A percentile compares a stretch with the other conserved stretches of the same genome.
Evolutionary conservation across 495 filamentous ascomycete genomes (phyloP).

Genomic region (Xylaria nigripes): DNA sequence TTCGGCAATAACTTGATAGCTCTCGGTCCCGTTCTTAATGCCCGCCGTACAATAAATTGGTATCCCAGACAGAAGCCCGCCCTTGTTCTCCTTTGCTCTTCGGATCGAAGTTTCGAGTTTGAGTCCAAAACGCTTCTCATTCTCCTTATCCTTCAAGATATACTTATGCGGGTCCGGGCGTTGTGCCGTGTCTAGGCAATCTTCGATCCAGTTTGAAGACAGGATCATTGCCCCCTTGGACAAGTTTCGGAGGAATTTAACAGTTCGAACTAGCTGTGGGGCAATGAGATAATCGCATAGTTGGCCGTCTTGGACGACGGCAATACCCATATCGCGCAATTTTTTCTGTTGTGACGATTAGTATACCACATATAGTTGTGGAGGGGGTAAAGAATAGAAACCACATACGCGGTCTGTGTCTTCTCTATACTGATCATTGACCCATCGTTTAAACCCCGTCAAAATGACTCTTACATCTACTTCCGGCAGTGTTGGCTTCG

Average conservation of each 20-base stretch:
- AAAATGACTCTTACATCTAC: constrained; percentile 65
- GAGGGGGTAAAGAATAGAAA: constrained; percentile 33
- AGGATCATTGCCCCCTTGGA: constrained; percentile 69
- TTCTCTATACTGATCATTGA: constrained; percentile 56
- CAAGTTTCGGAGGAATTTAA: constrained; percentile 84
- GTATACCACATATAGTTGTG: constrained; percentile 7
- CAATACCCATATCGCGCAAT: constrained; percentile 75
- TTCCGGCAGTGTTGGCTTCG: constrained; percentile 50
- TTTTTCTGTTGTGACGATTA: constrained; percentile 51
- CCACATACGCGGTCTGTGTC: constrained; percentile 66
- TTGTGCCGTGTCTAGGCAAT: constrained; percentile 52
- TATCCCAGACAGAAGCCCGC: constrained; percentile 61
- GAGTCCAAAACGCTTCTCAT: constrained; percentile 61
- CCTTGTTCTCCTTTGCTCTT: constrained; percentile 66
- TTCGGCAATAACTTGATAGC: constrained; percentile 73
- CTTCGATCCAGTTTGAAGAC: constrained; percentile 67
- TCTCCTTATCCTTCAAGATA: constrained; percentile 57
- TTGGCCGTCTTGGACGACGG: constrained; percentile 63
- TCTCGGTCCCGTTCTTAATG: constrained; percentile 72
- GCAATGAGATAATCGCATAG: constrained; percentile 81
- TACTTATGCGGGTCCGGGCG: constrained; percentile 53
- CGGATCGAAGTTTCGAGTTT: constrained; percentile 54
- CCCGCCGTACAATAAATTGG: constrained; percentile 72
- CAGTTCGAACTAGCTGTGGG: constrained; percentile 74
- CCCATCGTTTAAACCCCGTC: constrained; percentile 74